These are phyloP conservation scores for Hawksworthiomyces lignivorus DNA, from an alignment of 2,329 filamentous ascomycete species.

Conservation along the genomic window DNA sequence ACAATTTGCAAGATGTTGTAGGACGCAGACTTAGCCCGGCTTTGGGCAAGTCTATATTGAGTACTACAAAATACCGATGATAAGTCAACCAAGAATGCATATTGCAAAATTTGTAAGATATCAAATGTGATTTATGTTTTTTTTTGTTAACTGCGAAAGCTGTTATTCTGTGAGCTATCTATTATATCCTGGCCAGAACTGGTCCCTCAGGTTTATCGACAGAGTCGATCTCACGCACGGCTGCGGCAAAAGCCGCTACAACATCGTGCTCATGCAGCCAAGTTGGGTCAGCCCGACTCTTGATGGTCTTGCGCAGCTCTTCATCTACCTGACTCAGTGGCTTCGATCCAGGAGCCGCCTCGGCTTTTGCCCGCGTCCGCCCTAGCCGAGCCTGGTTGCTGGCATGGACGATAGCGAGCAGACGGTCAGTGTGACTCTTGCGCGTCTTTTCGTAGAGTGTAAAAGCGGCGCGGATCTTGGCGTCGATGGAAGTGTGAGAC, in stretches of 20 bases:
- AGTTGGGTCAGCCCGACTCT: constrained; percentile 26
- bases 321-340: constrained; percentile 35
- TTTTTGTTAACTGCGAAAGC: background rate
- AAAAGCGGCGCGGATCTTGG: constrained; percentile 24
- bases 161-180: background rate
- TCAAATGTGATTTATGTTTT: too few species aligned
- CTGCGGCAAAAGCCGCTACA: constrained; percentile 4
- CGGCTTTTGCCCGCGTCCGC: constrained; percentile 5
- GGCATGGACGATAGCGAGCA: constrained; percentile 27
- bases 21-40: too few species aligned
- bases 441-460: constrained; percentile 34
- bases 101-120: too few species aligned
- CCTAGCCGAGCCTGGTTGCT: constrained; percentile 21
- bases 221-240: background rate
- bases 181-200: too few species aligned
- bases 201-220: too few species aligned
- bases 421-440: constrained; percentile 31
- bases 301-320: constrained; percentile 27
- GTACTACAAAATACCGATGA: too few species aligned
- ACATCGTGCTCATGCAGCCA: constrained; percentile 43
- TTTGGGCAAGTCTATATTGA: too few species aligned
- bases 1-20: too few species aligned
- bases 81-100: too few species aligned
- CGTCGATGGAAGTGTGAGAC: too few species aligned
- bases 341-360: constrained; percentile 4